Evolutionary conservation across 495 filamentous ascomycete species (phyloP), one percentile per base, ranked within the genome.

Genomic region (Talaromyces borbonicus): DNA sequence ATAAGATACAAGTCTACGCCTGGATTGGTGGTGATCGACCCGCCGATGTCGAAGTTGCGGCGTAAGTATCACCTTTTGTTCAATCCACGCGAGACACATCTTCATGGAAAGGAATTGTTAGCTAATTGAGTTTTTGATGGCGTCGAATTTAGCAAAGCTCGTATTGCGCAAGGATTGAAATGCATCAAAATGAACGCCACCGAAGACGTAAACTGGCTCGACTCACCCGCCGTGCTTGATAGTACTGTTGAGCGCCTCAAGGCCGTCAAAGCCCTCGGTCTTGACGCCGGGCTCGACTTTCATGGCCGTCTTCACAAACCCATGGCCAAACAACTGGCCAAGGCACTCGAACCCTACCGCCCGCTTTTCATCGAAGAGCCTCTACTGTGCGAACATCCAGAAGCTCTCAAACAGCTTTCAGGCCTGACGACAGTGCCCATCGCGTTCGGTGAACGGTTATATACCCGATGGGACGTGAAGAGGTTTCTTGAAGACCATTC

Each of bases 1-100:
- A 83, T 53, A 85, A 82, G 57, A 59, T 87, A 22, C 77, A 76
- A 50, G 85, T 90, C 3, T 90, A 90, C 56, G 79, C 81, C n/a
- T 90, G 85, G 85, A 87, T 90, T 55, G 85, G 85, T 25, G 85
- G 85, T 6, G 85, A 90, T 53, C 69, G 84, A n/a, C 85, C 85
- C 5, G 59, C 63, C 18, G 85, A 89, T 53, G 77, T 90, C 0
- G 74, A 79, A 52, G 59, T 47, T 2, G 78, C 81, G 57, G 84
- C 79, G 68, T 79, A 56, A 56, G 73, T 62, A 3, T 12, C 20
- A 6, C 35, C 8, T 9, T 20, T 20, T 37, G 18, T 23, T 20
- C 33, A 23, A 37, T 37, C 4, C n/a, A n/a, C n/a, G n/a, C n/a
- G n/a, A 19, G 7, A 37, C 2, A 37, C 18, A 37, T 4, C 20